Evolutionary conservation across 2,329 filamentous ascomycete genomes (phyloP).

Genomic region (Daldinia sp.): DNA sequence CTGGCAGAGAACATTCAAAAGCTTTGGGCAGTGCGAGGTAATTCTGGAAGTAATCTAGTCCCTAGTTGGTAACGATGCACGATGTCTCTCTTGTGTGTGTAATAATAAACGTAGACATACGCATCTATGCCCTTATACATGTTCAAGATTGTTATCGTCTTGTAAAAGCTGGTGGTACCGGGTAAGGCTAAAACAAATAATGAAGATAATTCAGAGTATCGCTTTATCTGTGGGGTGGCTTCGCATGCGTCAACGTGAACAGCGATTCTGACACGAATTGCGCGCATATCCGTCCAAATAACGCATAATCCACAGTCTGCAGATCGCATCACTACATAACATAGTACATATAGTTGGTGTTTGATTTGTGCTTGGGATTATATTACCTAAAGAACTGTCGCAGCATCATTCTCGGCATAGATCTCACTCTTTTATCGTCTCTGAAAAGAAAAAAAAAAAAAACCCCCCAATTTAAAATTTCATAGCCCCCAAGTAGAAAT

Average conservation of each 20-base stretch:
- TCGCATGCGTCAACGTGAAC: constrained; percentile 20
- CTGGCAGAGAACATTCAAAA: constrained; percentile 56
- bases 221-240: constrained; percentile 37
- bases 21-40: constrained; percentile 27
- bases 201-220: constrained; percentile 10
- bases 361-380: not conserved
- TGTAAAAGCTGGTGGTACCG: not conserved
- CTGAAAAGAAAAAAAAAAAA: too few relatives aligned
- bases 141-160: not conserved
- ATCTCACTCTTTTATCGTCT: not conserved
- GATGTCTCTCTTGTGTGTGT: not conserved
- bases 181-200: constrained; percentile 17
- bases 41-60: constrained; percentile 5
- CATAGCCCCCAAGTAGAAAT: not conserved
- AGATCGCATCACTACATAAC: not conserved
- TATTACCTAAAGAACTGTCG: not conserved
- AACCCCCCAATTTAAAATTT: constrained; percentile 3
- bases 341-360: too few relatives aligned
- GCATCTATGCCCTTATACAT: not conserved
- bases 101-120: not conserved
- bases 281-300: constrained; percentile 25
- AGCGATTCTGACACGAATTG: constrained; percentile 18
- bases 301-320: not conserved
- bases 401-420: not conserved
- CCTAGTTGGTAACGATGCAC: constrained; percentile 12